Conservation (phyloP, 345 rosid genomes). For the Lepidium africanum region DNA sequence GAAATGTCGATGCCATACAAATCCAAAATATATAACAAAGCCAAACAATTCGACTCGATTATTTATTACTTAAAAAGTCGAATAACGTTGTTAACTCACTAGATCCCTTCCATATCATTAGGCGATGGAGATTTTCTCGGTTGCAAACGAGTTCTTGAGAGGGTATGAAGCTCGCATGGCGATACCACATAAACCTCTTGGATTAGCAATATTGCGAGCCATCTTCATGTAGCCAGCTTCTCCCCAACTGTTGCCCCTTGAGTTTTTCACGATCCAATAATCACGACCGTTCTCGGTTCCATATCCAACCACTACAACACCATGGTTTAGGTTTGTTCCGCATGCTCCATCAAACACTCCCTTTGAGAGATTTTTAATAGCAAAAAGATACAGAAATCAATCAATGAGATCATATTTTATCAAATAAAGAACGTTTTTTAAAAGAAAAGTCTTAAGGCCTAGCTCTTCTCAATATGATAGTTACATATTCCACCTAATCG, state of each 20-base stretch:
- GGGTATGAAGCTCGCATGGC: constrained; percentile 85
- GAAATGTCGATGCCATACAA: not conserved
- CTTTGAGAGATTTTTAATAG: not conserved
- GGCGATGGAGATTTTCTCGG: not conserved
- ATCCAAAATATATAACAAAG: not conserved
- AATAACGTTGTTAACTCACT: not conserved
- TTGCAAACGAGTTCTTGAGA: constrained; percentile 31
- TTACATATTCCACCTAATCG: no score
- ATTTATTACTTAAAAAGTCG: not conserved
- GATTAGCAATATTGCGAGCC: constrained; percentile 40
- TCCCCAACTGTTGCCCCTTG: constrained; percentile 81
- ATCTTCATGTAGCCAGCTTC: constrained; percentile 65
- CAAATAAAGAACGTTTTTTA: no score
- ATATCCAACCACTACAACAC: constrained; percentile 64
- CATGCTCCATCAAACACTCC: constrained; percentile 9
- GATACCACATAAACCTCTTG: constrained; percentile 74
- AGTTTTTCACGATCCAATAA: constrained; percentile 82
- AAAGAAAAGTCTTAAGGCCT: not conserved
- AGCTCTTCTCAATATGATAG: no score
- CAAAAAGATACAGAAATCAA: not conserved
- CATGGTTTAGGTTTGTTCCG: constrained; percentile 57
- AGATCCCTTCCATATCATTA: not conserved
- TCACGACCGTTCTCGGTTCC: constrained; percentile 54
- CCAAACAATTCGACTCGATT: not conserved
- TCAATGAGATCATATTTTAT: not conserved